Evolutionary conservation across 2,329 filamentous ascomycete species (phyloP).

Genomic region (Ophiostoma ips): DNA sequence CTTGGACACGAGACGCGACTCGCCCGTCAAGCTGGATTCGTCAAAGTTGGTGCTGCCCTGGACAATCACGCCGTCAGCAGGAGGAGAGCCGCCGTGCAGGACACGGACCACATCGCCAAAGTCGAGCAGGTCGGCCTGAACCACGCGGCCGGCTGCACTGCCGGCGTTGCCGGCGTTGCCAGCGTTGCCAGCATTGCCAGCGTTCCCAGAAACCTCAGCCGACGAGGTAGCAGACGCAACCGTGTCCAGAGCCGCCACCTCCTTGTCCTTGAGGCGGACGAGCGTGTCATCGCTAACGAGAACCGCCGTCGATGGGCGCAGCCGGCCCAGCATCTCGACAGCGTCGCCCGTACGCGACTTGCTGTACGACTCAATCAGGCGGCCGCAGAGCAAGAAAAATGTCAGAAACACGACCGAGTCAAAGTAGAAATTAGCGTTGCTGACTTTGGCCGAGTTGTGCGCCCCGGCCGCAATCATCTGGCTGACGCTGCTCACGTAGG

Average conservation of each 20-base stretch:
- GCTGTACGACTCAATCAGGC: conserved; percentile 77
- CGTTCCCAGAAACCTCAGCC: too few species aligned
- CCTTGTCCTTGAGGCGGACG: conserved; percentile 18
- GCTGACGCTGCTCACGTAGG: conserved; percentile 69
- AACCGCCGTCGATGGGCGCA: conserved; percentile 64
- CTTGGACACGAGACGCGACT: conserved; percentile 56
- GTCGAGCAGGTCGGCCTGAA: conserved; percentile 58
- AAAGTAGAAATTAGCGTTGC: conserved; percentile 57
- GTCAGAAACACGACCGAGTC: conserved; percentile 89
- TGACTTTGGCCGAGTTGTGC: conserved; percentile 23
- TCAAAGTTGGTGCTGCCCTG: conserved; percentile 59
- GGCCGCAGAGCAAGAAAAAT: conserved; percentile 63
- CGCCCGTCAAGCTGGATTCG: conserved; percentile 79
- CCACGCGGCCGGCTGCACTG: conserved; percentile 13
- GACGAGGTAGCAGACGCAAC: neutral
- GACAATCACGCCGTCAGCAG: conserved; percentile 62
- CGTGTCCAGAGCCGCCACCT: conserved; percentile 12
- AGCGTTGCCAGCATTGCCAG: too few species aligned
- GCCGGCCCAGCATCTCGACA: conserved; percentile 61
- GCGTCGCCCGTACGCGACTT: conserved; percentile 84
- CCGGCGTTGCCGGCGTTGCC: neutral
- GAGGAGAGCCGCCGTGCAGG: conserved; percentile 66
- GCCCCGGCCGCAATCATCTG: conserved; percentile 55
- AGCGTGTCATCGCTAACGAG: conserved; percentile 38
- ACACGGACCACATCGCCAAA: conserved; percentile 62